phyloP scores from a whole-genome alignment of 2,329 filamentous ascomycete genomes.

The Fusarium agapanthi region DNA sequence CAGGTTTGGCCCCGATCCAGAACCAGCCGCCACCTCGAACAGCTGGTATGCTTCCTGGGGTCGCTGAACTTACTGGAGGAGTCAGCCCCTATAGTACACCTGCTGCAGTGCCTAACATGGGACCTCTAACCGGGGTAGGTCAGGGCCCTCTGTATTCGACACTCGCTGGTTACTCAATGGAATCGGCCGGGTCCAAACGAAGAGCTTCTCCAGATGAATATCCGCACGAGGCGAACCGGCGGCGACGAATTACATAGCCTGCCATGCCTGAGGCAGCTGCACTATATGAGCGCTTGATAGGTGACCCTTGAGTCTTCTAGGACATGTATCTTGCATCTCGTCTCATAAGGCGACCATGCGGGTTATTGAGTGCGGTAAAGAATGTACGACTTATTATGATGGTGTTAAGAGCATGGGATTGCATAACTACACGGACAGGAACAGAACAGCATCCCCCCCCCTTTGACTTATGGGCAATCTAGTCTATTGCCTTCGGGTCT shows the following conservation, averaged over 20 bases:
- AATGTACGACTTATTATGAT: slow-evolving; percentile 20
- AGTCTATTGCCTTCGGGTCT: neutral
- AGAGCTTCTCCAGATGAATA: slow-evolving; percentile 57
- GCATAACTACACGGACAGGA: slow-evolving; percentile 15
- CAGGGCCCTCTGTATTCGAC: slow-evolving; percentile 47
- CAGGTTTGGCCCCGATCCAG: slow-evolving; percentile 64
- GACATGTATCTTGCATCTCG: slow-evolving; percentile 5
- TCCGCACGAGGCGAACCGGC: slow-evolving; percentile 56
- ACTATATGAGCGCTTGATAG: slow-evolving; percentile 22
- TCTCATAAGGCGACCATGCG: slow-evolving; percentile 9
- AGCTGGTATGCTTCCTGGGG: slow-evolving; percentile 64
- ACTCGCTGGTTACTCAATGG: slow-evolving; percentile 49
- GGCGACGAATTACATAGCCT: slow-evolving; percentile 48
- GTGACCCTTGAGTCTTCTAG: slow-evolving; percentile 21
- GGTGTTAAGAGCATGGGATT: neutral
- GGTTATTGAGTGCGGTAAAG: slow-evolving; percentile 3
- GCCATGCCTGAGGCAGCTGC: neutral
- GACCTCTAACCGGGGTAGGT: slow-evolving; percentile 45
- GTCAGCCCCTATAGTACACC: slow-evolving; percentile 69
- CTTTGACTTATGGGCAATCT: neutral
- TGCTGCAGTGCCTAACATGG: slow-evolving; percentile 45
- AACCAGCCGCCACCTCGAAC: slow-evolving; percentile 50
- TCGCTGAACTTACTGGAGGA: slow-evolving; percentile 71
- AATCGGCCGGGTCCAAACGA: slow-evolving; percentile 59
- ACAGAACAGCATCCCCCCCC: slow-evolving; percentile 1